Percentiles rank a stretch among this genome's conserved stretches.
Evolutionary conservation across 2,329 filamentous ascomycete species (phyloP).

Genomic region (Talaromyces sp.): DNA sequence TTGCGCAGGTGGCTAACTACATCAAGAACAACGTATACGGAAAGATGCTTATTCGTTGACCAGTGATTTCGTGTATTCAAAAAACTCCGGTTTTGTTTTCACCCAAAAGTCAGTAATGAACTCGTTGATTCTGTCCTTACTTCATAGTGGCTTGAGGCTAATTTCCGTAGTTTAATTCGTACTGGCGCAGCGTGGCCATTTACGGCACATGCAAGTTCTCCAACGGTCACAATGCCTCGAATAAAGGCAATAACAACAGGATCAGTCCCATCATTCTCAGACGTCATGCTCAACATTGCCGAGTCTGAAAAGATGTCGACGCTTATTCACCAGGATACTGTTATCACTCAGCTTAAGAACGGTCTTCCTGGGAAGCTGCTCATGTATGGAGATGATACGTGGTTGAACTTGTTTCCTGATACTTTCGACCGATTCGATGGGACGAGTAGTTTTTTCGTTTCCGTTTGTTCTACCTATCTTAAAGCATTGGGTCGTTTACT

Average conservation of each 20-base stretch:
- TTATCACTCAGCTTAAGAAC: constrained; percentile 87
- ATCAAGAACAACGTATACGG: background rate
- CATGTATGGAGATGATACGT: constrained; percentile 98
- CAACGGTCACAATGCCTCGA: constrained; percentile 96
- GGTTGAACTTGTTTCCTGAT: constrained; percentile 91
- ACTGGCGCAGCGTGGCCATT: constrained; percentile 83
- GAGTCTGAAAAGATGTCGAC: constrained; percentile 90
- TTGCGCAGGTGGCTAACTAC: constrained; percentile 65
- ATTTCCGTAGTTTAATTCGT: constrained; percentile 66
- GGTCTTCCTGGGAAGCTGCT: constrained; percentile 69
- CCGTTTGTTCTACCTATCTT: constrained; percentile 59
- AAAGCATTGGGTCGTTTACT: constrained; percentile 2
- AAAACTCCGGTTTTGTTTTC: constrained; percentile 76
- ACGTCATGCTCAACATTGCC: constrained; percentile 93
- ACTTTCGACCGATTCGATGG: constrained; percentile 86
- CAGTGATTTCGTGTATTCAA: constrained; percentile 89
- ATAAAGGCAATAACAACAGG: constrained; percentile 97
- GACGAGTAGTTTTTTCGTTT: constrained; percentile 96
- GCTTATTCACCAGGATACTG: constrained; percentile 85
- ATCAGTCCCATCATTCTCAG: constrained; percentile 95
- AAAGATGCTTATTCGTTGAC: constrained; percentile 11
- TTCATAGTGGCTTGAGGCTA: constrained; percentile 2
- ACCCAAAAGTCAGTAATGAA: constrained; percentile 68
- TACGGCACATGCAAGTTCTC: constrained; percentile 92
- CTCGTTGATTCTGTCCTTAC: background rate